Evolutionary conservation across 2,329 filamentous ascomycete species (phyloP).

Genomic region (Biscogniauxia mediterranea): DNA sequence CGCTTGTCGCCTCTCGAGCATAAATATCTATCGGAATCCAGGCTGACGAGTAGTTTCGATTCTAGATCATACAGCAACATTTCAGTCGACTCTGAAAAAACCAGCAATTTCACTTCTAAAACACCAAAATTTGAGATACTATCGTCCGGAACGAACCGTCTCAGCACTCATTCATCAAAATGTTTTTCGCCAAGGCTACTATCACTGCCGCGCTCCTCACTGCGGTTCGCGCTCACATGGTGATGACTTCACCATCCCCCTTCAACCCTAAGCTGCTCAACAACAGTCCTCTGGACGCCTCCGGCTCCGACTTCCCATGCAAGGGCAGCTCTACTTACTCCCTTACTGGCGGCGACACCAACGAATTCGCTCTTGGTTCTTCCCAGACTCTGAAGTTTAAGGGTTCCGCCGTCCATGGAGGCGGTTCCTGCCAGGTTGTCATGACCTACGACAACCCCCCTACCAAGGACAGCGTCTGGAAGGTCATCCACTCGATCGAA

Average conservation of each 20-base stretch:
- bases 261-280: slow-evolving; percentile 43
- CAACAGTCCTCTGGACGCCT: slow-evolving; percentile 62
- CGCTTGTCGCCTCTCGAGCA: neutral
- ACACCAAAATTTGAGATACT: slow-evolving; percentile 21
- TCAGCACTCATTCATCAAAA: slow-evolving; percentile 47
- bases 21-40: slow-evolving; percentile 3
- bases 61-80: slow-evolving; percentile 14
- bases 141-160: slow-evolving; percentile 44
- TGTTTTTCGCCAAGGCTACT: slow-evolving; percentile 49
- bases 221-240: slow-evolving; percentile 70
- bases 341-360: slow-evolving; percentile 47
- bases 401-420: slow-evolving; percentile 79
- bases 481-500: slow-evolving; percentile 84
- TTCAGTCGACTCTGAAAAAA: slow-evolving; percentile 12
- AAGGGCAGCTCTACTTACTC: slow-evolving; percentile 53
- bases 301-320: slow-evolving; percentile 78
- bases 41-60: slow-evolving; percentile 6
- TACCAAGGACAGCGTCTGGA: slow-evolving; percentile 68
- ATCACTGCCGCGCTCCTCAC: slow-evolving; percentile 57
- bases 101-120: slow-evolving; percentile 18
- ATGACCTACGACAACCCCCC: slow-evolving; percentile 76
- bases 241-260: slow-evolving; percentile 66
- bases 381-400: slow-evolving; percentile 61
- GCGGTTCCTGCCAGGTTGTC: slow-evolving; percentile 87
- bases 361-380: slow-evolving; percentile 64